Conservation (phyloP, 345 rosid genomes). For the Gossypium mustelinum region DNA sequence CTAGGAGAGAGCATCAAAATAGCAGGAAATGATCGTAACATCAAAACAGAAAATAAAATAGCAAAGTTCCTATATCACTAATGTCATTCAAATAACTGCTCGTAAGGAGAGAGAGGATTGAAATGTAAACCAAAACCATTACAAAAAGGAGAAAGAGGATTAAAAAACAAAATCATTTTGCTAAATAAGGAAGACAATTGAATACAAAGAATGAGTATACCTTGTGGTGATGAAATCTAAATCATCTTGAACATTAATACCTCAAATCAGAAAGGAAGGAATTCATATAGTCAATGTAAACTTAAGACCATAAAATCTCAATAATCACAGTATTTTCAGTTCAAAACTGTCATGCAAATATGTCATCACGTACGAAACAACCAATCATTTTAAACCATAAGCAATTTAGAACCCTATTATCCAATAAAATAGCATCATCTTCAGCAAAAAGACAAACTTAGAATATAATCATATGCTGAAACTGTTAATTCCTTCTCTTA, state of each 20-base stretch:
- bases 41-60: not conserved
- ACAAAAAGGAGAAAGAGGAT: not conserved
- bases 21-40: not conserved
- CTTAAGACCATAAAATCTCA: not conserved
- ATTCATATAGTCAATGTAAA: not conserved
- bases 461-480: not conserved
- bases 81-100: not conserved
- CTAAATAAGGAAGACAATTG: not conserved
- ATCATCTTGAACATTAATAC: not conserved
- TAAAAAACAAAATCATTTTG: not conserved
- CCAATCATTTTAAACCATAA: not conserved
- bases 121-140: no score
- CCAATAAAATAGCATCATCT: not conserved
- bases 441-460: not conserved
- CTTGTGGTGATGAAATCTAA: not conserved
- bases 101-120: not conserved
- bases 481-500: constrained; percentile 1
- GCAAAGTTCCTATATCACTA: not conserved
- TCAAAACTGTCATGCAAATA: not conserved
- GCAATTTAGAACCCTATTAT: not conserved
- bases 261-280: not conserved
- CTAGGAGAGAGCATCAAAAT: no score
- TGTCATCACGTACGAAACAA: not conserved
- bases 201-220: not conserved
- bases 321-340: not conserved